Percentiles rank a stretch among this genome's conserved stretches.
Conservation (phyloP, 768 basidiomycete species). For the Pleurotus sapidus region DNA sequence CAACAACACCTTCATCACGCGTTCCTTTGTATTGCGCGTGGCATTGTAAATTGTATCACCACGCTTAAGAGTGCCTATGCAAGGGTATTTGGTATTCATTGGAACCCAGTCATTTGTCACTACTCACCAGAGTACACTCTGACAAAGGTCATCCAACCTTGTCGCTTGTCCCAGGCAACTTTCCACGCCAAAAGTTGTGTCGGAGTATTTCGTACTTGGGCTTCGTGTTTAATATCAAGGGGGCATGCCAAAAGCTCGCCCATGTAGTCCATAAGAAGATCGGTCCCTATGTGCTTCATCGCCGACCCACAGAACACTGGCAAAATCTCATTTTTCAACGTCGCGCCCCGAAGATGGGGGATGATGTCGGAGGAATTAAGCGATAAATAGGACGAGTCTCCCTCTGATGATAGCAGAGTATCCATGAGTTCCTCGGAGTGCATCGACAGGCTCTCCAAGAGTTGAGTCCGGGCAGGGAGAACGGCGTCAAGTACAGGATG, state of each 20-base stretch:
- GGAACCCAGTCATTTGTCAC: not conserved
- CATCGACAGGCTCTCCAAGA: conserved; percentile 81
- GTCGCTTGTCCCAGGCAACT: conserved; percentile 77
- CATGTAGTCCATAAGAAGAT: conserved; percentile 76
- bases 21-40: conserved; percentile 68
- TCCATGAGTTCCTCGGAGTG: conserved; percentile 82
- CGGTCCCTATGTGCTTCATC: conserved; percentile 76
- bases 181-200: conserved; percentile 82
- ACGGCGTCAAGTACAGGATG: conserved; percentile 75
- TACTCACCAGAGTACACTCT: conserved; percentile 79
- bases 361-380: conserved; percentile 52
- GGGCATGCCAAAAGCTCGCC: conserved; percentile 81
- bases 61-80: conserved; percentile 63
- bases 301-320: conserved; percentile 87
- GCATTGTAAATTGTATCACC: conserved; percentile 63
- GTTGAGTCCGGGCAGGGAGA: conserved; percentile 59
- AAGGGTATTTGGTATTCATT: not conserved
- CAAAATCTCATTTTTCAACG: conserved; percentile 60
- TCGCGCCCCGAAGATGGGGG: conserved; percentile 64
- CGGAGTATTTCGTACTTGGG: conserved; percentile 42
- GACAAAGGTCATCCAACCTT: conserved; percentile 93
- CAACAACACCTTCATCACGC: conserved; percentile 69
- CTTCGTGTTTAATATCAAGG: conserved; percentile 53
- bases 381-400: conserved; percentile 64
- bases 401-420: conserved; percentile 53